Conservation (phyloP, 2,329 filamentous ascomycete genomes). For the Endoconidiophora laricicola region DNA sequence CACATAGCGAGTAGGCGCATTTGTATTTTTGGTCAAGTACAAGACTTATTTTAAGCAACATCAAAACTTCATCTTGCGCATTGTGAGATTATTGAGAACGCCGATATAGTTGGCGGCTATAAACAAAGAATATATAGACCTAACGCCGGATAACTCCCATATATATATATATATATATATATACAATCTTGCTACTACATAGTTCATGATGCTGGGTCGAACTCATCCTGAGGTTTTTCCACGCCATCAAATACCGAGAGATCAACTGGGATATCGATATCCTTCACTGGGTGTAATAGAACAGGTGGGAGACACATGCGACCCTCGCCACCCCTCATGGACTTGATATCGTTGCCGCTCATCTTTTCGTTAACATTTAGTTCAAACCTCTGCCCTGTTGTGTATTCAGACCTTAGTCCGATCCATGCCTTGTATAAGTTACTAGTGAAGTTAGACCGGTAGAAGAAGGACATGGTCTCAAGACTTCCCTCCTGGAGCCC, state of each 20-base stretch:
- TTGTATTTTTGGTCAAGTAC: conserved; percentile 7
- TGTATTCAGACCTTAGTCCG: conserved; percentile 62
- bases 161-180: neutral
- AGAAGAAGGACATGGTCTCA: conserved; percentile 77
- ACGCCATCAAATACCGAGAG: conserved; percentile 21
- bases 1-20: neutral
- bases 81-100: no score
- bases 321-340: conserved; percentile 54
- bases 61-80: no score
- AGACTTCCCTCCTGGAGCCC: conserved; percentile 84
- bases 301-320: conserved; percentile 85
- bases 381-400: conserved; percentile 64
- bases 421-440: conserved; percentile 78
- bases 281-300: conserved; percentile 78
- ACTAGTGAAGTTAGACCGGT: conserved; percentile 65
- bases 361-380: conserved; percentile 35
- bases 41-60: neutral
- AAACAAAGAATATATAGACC: no score
- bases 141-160: neutral
- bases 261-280: conserved; percentile 49
- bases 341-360: conserved; percentile 29
- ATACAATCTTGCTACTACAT: no score
- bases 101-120: no score
- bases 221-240: conserved; percentile 21
- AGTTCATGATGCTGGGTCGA: conserved; percentile 31